Evolutionary conservation across 305 asterid genomes (phyloP).

Genomic region (Rubia peregrina): DNA sequence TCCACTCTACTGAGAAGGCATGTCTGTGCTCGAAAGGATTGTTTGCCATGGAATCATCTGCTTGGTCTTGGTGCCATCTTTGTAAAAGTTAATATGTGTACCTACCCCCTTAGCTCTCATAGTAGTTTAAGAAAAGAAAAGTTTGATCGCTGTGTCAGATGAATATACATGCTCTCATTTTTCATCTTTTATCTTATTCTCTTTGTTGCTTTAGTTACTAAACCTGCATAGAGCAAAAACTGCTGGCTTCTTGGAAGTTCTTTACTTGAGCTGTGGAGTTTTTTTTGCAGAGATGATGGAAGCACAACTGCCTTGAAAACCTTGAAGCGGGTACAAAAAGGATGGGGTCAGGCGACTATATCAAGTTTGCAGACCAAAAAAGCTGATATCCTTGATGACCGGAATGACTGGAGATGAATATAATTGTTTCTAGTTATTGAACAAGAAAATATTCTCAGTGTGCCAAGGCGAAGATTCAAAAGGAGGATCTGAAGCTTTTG

Average conservation of each 20-base stretch:
- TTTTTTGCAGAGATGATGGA: slow-evolving; percentile 70
- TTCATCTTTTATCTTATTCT: neutral
- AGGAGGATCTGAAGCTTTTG: neutral
- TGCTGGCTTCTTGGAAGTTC: neutral
- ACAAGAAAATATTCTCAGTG: neutral
- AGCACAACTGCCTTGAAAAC: slow-evolving; percentile 69
- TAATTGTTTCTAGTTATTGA: neutral
- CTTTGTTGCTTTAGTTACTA: neutral
- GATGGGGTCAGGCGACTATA: slow-evolving; percentile 70
- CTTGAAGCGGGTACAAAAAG: slow-evolving; percentile 74
- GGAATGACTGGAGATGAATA: slow-evolving; percentile 8
- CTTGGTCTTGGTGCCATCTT: neutral
- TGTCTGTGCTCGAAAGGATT: neutral
- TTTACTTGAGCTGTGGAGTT: slow-evolving; percentile 3
- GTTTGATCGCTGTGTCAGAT: neutral
- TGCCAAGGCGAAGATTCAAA: neutral
- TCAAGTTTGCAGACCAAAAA: slow-evolving; percentile 29
- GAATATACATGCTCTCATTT: neutral
- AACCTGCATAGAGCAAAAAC: neutral
- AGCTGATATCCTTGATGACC: slow-evolving; percentile 40
- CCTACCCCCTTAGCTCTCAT: neutral
- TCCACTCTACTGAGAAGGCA: neutral
- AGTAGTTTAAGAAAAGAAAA: neutral
- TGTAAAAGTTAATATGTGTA: neutral
- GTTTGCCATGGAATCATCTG: neutral